Conservation (phyloP, 75 land plant species). For the Chamaecyparis obtusa region DNA sequence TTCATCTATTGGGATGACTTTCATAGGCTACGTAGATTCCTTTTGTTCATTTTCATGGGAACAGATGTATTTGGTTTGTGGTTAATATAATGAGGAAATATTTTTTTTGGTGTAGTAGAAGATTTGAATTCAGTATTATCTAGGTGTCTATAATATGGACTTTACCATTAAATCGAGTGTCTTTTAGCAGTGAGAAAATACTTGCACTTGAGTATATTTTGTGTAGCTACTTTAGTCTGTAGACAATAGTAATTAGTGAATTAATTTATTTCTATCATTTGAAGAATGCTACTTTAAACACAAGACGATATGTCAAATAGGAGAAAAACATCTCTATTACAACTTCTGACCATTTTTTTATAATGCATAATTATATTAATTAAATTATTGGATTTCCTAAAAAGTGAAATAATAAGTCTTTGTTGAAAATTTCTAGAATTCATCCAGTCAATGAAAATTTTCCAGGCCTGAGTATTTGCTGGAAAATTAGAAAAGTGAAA, state of each 20-base stretch:
- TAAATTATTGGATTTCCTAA: not conserved
- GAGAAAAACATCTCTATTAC: not conserved
- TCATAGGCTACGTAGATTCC: not conserved
- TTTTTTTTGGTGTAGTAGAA: too few relatives aligned
- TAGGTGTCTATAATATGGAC: too few relatives aligned
- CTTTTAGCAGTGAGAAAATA: not conserved
- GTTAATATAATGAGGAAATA: not conserved
- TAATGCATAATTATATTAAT: not conserved
- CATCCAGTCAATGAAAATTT: not conserved
- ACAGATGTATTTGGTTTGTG: not conserved
- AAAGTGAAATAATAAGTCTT: not conserved
- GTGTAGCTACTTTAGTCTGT: not conserved
- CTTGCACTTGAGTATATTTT: not conserved
- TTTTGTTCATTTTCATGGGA: not conserved
- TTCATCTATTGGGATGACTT: not conserved
- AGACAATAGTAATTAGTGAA: not conserved
- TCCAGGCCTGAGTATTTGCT: not conserved
- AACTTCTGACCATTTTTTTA: not conserved
- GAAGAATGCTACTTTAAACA: not conserved
- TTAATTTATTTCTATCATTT: not conserved
- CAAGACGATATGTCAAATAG: not conserved
- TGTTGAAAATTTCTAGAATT: not conserved
- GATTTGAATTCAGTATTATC: too few relatives aligned
- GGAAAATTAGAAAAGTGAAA: not conserved
- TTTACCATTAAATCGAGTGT: too few relatives aligned